These are phyloP conservation scores for Ophiostoma fasciatum DNA, from an alignment of 2,329 filamentous ascomycete species.

Conservation along the genomic window DNA sequence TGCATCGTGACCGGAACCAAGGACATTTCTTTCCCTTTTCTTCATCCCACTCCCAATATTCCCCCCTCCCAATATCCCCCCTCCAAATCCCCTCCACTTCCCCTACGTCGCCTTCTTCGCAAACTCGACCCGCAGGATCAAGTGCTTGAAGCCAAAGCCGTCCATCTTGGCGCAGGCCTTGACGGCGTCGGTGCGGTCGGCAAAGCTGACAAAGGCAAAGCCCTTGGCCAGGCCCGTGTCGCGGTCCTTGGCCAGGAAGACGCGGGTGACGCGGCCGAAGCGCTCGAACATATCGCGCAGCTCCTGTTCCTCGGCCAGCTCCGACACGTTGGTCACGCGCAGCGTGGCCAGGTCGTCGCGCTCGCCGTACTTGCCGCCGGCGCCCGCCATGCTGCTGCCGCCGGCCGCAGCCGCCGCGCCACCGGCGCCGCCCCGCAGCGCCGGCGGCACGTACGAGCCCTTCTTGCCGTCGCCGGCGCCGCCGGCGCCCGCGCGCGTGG, in stretches of 20 bases:
- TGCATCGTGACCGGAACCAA: too few species aligned
- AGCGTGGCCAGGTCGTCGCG: slow-evolving; percentile 92
- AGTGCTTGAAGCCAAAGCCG: slow-evolving; percentile 78
- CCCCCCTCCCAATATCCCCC: too few species aligned
- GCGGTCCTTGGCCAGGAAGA: slow-evolving; percentile 95
- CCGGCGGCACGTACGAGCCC: slow-evolving; percentile 86
- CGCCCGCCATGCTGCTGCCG: slow-evolving; percentile 51
- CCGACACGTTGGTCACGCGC: slow-evolving; percentile 94
- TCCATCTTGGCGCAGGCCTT: slow-evolving; percentile 97
- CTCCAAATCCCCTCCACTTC: too few species aligned
- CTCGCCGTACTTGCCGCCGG: slow-evolving; percentile 69
- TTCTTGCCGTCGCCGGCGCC: slow-evolving; percentile 52
- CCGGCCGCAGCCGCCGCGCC: slow-evolving; percentile 48
- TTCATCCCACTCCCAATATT: not conserved
- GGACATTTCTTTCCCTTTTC: not conserved
- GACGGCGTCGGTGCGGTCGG: slow-evolving; percentile 75
- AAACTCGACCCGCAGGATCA: slow-evolving; percentile 78
- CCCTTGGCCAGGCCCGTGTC: slow-evolving; percentile 95
- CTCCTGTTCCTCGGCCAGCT: slow-evolving; percentile 92
- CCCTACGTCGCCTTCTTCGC: slow-evolving; percentile 54
- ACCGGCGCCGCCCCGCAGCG: slow-evolving; percentile 63
- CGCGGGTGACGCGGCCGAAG: slow-evolving; percentile 89
- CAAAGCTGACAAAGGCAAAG: slow-evolving; percentile 97
- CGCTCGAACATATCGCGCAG: slow-evolving; percentile 96
- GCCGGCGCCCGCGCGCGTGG: slow-evolving; percentile 27